Percentiles rank a stretch among this genome's conserved stretches.
phyloP scores from a whole-genome alignment of 2,329 filamentous ascomycete species.

The Amesomyces nigricolor region DNA sequence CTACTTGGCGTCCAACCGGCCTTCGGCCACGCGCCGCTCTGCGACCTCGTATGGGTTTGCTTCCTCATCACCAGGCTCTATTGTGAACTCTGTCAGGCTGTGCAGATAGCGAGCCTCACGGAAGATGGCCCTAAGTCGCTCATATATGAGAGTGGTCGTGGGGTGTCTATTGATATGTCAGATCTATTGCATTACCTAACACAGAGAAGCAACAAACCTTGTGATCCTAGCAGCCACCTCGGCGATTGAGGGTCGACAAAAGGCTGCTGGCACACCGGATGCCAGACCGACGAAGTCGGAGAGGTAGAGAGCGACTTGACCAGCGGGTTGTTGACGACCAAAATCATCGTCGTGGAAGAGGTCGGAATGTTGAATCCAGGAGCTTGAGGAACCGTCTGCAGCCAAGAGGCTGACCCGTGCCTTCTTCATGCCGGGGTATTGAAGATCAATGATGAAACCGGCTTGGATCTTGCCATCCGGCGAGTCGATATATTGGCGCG shows the following conservation, averaged over 20 bases:
- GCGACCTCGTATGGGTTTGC: neutral
- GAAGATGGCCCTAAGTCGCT: neutral
- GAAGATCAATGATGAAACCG: conserved; percentile 8
- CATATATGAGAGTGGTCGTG: no score
- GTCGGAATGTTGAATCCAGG: neutral
- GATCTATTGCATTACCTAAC: no score
- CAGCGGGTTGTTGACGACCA: neutral
- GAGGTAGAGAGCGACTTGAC: neutral
- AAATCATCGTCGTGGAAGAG: conserved; percentile 6
- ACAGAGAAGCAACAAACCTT: neutral
- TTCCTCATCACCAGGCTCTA: neutral
- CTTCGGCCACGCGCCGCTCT: neutral
- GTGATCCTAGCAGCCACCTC: conserved; percentile 3
- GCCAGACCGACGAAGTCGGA: neutral
- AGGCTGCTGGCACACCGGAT: neutral
- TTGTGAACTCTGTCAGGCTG: neutral
- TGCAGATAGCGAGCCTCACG: neutral
- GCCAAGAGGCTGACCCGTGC: conserved; percentile 4
- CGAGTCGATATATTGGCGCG: conserved; percentile 8
- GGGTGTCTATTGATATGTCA: no score
- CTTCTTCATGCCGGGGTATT: conserved; percentile 11
- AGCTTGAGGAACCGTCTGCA: neutral
- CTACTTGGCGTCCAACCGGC: conserved; percentile 2
- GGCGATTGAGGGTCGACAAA: conserved; percentile 1
- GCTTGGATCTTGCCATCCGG: conserved; percentile 6